phyloP scores from a whole-genome alignment of 352 stramenopile species.

The Phytophthora sp. region DNA sequence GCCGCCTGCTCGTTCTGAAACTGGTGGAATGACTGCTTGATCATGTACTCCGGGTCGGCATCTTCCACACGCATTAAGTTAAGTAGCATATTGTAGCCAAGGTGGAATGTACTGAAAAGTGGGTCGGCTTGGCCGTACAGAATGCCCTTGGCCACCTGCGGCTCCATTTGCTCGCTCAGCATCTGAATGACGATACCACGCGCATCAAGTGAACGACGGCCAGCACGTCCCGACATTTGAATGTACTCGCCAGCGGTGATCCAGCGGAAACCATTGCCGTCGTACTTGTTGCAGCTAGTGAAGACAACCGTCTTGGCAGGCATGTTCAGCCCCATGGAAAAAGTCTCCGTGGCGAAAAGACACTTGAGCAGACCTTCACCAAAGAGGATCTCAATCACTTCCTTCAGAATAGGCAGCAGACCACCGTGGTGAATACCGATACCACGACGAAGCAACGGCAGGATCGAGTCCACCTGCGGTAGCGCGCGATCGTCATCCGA shows the following conservation, averaged over 20 bases:
- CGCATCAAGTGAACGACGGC: constrained; percentile 97
- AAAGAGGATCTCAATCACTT: constrained; percentile 95
- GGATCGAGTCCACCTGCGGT: constrained; percentile 96
- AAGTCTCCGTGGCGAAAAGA: constrained; percentile 98
- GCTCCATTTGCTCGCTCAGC: constrained; percentile 99
- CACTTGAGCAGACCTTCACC: constrained; percentile 98
- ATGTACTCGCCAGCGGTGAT: constrained; percentile 96
- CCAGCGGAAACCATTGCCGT: constrained; percentile 96
- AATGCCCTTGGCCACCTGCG: constrained; percentile 95
- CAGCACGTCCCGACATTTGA: constrained; percentile 96
- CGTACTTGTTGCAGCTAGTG: constrained; percentile 96
- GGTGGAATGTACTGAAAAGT: constrained; percentile 93
- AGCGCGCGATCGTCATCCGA: constrained; percentile 97
- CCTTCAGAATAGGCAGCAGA: constrained; percentile 98
- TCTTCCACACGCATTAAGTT: constrained; percentile 99
- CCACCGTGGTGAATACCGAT: constrained; percentile 99
- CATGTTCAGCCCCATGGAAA: constrained; percentile 99
- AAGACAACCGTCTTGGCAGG: constrained; percentile 99
- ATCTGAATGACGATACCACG: constrained; percentile 99
- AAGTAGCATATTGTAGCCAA: constrained; percentile 99
- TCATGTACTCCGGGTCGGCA: constrained; percentile 97
- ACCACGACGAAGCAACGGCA: constrained; percentile 97
- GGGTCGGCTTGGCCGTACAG: constrained; percentile 83
- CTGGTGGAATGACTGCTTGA: constrained; percentile 98
- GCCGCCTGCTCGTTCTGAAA: constrained; percentile 90